Percentiles rank a stretch among this genome's conserved stretches.
phyloP scores from a whole-genome alignment of 345 rosid genomes.

The Brassica napus region DNA sequence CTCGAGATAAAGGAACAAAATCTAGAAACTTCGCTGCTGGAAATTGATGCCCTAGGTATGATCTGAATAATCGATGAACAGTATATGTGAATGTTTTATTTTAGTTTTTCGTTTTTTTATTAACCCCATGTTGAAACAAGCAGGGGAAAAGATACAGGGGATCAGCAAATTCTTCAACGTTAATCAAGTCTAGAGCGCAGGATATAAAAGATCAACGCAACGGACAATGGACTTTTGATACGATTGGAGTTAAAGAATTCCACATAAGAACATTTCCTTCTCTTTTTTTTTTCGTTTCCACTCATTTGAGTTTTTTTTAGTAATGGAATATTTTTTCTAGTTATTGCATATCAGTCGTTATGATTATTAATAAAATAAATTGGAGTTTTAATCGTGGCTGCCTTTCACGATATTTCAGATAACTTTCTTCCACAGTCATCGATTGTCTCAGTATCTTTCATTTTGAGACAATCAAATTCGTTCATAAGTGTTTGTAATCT shows the following conservation, averaged over 20 bases:
- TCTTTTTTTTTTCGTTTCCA: neutral
- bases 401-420: too few species aligned
- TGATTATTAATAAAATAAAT: too few species aligned
- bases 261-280: neutral
- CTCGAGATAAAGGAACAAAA: constrained; percentile 18
- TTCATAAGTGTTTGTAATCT: too few species aligned
- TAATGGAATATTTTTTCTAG: neutral
- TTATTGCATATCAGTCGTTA: neutral
- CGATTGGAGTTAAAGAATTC: neutral
- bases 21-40: constrained; percentile 20
- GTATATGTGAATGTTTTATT: neutral
- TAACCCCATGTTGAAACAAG: neutral
- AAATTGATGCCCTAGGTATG: constrained; percentile 31
- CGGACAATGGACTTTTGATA: neutral
- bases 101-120: neutral
- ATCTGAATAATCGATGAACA: neutral
- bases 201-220: neutral
- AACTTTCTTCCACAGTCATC: too few species aligned
- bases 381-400: too few species aligned
- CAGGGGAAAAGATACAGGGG: constrained; percentile 26
- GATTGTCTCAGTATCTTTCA: too few species aligned
- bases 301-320: neutral
- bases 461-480: too few species aligned
- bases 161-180: constrained; percentile 28
- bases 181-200: neutral